Evolutionary conservation across 257 asterid genomes (phyloP).

Genomic region (Fraxinus anomala): DNA sequence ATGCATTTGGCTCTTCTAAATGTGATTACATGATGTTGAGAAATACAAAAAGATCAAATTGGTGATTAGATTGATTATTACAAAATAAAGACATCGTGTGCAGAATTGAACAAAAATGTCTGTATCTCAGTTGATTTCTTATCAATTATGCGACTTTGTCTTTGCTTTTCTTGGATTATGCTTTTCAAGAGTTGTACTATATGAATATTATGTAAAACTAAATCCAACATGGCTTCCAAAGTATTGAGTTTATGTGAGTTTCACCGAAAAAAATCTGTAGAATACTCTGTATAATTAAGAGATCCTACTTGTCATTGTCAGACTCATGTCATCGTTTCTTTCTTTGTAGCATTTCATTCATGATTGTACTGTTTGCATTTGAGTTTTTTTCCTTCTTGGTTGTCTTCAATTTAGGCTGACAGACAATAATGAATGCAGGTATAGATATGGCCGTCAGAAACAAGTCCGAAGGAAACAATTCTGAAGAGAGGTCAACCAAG

Average conservation of each 20-base stretch:
- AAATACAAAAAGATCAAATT: background rate
- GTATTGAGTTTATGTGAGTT: background rate
- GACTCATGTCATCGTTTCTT: background rate
- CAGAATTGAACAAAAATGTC: background rate
- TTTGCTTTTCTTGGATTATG: background rate
- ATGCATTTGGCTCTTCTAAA: background rate
- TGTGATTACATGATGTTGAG: background rate
- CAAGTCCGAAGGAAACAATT: conserved; percentile 32
- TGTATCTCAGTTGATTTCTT: background rate
- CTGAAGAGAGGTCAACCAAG: conserved; percentile 29
- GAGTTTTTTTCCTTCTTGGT: background rate
- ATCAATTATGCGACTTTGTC: background rate
- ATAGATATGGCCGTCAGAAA: conserved; percentile 40
- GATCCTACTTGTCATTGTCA: background rate
- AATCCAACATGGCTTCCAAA: background rate
- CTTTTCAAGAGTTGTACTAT: background rate
- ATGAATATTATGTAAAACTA: background rate
- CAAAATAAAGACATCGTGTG: background rate
- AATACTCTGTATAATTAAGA: background rate
- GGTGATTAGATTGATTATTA: background rate
- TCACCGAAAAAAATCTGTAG: background rate
- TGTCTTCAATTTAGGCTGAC: conserved; percentile 8
- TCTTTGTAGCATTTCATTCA: background rate
- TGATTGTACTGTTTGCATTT: too few species aligned
- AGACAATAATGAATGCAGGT: conserved; percentile 43